A percentile compares a stretch with the other conserved stretches of the same genome.
phyloP scores from a whole-genome alignment of 2,329 filamentous ascomycete species.

The Proliferodiscus dingleyae region DNA sequence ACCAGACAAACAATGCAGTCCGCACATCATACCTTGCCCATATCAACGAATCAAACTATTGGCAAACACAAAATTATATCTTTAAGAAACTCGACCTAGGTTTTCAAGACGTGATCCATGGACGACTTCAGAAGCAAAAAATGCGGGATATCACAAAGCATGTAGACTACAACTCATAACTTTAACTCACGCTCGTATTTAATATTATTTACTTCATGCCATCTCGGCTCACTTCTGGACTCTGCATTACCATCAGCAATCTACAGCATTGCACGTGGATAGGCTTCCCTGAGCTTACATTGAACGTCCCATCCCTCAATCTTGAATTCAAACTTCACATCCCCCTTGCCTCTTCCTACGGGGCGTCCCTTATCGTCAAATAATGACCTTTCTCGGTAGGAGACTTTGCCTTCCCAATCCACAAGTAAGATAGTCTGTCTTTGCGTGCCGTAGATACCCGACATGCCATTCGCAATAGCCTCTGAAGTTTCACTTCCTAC shows the following conservation, averaged over 20 bases:
- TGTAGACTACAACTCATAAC: no score
- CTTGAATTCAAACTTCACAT: slow-evolving; percentile 50
- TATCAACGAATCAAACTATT: no score
- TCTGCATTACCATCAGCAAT: slow-evolving; percentile 14
- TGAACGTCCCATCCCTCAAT: slow-evolving; percentile 43
- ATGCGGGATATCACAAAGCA: no score
- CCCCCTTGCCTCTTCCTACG: slow-evolving; percentile 49
- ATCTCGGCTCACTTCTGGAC: not conserved
- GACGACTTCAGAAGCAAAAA: no score
- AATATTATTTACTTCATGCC: not conserved
- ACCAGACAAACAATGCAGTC: no score
- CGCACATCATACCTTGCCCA: no score
- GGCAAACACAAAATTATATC: no score
- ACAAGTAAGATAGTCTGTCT: slow-evolving; percentile 58
- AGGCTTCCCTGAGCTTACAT: slow-evolving; percentile 24
- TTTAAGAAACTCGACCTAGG: no score
- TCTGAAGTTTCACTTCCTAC: slow-evolving; percentile 34
- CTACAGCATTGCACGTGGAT: slow-evolving; percentile 16
- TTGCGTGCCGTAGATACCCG: slow-evolving; percentile 61
- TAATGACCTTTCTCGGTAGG: slow-evolving; percentile 53
- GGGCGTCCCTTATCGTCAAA: slow-evolving; percentile 54
- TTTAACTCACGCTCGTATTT: no score
- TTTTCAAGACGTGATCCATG: no score
- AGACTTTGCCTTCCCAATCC: slow-evolving; percentile 58
- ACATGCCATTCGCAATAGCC: slow-evolving; percentile 43